These are phyloP conservation scores for Nepenthes mirabilis DNA, from an alignment of 148 eudicot species.

Conservation along the genomic window DNA sequence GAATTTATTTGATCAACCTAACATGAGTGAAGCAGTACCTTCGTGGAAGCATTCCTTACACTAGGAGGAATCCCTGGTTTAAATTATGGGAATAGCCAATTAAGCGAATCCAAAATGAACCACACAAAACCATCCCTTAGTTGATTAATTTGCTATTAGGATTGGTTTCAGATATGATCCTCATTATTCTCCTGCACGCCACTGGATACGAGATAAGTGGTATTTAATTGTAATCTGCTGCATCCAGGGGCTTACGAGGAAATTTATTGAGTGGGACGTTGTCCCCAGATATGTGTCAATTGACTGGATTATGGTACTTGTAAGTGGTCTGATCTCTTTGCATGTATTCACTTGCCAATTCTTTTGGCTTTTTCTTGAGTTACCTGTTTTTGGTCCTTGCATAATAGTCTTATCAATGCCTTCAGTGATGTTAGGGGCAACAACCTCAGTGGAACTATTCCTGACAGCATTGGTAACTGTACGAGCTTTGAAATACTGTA, in stretches of 20 bases:
- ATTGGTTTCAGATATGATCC: neutral
- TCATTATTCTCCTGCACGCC: neutral
- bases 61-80: too few species aligned
- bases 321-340: constrained; percentile 15
- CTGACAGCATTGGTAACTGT: constrained; percentile 60
- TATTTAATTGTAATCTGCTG: neutral
- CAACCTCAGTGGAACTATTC: constrained; percentile 49
- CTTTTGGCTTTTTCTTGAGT: neutral
- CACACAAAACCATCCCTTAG: too few species aligned
- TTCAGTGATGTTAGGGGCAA: constrained; percentile 53
- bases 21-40: too few species aligned
- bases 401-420: neutral
- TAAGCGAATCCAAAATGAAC: too few species aligned
- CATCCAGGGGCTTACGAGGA: constrained; percentile 41
- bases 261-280: constrained; percentile 47
- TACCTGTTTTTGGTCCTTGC: neutral
- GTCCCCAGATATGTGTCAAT: constrained; percentile 67
- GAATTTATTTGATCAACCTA: too few species aligned
- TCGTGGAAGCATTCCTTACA: too few species aligned
- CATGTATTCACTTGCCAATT: neutral
- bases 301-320: constrained; percentile 77
- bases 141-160: too few species aligned
- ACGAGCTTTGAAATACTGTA: constrained; percentile 68
- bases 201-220: too few species aligned
- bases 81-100: too few species aligned